Conservation (phyloP, 192 early-diverging fungal species). For the Podila minutissima region DNA sequence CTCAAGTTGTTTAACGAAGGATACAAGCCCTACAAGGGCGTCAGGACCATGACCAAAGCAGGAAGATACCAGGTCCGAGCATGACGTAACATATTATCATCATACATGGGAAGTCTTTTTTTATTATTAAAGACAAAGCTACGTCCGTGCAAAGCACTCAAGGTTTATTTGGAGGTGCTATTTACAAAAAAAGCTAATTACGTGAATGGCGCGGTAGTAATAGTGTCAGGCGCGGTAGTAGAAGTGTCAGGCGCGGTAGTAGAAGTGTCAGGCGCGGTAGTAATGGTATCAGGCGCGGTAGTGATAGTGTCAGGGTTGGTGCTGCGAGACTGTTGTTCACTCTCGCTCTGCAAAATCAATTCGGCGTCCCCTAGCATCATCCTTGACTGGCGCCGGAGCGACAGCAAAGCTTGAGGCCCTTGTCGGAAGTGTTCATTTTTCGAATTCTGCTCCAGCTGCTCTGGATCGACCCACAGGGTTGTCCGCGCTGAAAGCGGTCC, state of each 20-base stretch:
- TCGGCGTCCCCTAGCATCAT: no score
- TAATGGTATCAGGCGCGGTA: no score
- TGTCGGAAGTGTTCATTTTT: conserved; percentile 26
- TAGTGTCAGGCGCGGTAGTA: no score
- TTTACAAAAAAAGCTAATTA: no score
- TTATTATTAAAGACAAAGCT: neutral
- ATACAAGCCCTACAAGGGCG: conserved; percentile 82
- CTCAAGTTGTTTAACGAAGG: conserved; percentile 76
- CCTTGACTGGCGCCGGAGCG: no score
- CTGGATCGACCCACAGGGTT: conserved; percentile 12
- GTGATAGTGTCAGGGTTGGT: no score
- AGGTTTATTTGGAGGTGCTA: no score
- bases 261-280: no score
- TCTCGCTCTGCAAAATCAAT: no score
- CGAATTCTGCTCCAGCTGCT: conserved; percentile 16
- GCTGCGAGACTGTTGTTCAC: no score
- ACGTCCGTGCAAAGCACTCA: neutral
- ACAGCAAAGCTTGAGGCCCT: conserved; percentile 23
- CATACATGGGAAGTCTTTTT: neutral
- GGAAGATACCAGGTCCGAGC: conserved; percentile 70
- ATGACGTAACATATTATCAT: conserved; percentile 22
- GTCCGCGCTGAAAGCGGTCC: neutral
- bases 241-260: no score
- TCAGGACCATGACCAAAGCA: conserved; percentile 67
- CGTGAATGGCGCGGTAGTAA: no score